Conservation (phyloP, 805 yeast genomes). For the Cephaloascus albidus region DNA sequence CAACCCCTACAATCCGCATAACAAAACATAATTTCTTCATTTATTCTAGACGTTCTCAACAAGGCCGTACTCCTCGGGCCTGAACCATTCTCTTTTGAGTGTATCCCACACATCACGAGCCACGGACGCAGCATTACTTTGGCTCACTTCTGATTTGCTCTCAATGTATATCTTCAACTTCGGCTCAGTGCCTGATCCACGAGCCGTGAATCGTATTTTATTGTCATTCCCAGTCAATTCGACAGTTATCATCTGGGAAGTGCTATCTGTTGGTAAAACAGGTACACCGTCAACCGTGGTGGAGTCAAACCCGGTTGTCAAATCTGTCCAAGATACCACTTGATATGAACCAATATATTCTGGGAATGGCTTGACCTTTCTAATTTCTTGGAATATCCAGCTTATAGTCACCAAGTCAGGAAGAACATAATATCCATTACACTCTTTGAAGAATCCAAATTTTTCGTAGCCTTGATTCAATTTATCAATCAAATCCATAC, state of each 20-base stretch:
- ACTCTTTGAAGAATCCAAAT: constrained; percentile 78
- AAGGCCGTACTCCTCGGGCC: constrained; percentile 37
- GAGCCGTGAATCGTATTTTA: constrained; percentile 63
- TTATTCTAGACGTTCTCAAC: constrained; percentile 14
- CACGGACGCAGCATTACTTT: constrained; percentile 32
- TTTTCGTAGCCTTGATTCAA: constrained; percentile 48
- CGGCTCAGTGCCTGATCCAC: constrained; percentile 97
- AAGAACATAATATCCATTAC: constrained; percentile 78
- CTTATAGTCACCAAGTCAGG: constrained; percentile 42
- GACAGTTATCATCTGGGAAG: constrained; percentile 79
- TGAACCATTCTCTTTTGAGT: constrained; percentile 56
- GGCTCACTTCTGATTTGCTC: constrained; percentile 41
- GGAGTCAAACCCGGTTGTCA: constrained; percentile 77
- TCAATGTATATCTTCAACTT: constrained; percentile 89
- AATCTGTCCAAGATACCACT: constrained; percentile 69
- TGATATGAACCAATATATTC: constrained; percentile 42
- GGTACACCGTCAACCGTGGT: constrained; percentile 51
- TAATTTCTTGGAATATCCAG: constrained; percentile 44
- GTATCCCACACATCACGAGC: constrained; percentile 64
- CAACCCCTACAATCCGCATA: too few relatives aligned
- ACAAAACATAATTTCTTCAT: too few relatives aligned
- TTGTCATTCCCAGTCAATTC: constrained; percentile 10
- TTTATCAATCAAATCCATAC: constrained; percentile 33
- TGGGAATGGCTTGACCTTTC: constrained; percentile 34
- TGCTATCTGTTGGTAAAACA: constrained; percentile 55